These are phyloP conservation scores for Penstemon newberryi DNA, from an alignment of 257 asterid genomes.

Conservation along the genomic window DNA sequence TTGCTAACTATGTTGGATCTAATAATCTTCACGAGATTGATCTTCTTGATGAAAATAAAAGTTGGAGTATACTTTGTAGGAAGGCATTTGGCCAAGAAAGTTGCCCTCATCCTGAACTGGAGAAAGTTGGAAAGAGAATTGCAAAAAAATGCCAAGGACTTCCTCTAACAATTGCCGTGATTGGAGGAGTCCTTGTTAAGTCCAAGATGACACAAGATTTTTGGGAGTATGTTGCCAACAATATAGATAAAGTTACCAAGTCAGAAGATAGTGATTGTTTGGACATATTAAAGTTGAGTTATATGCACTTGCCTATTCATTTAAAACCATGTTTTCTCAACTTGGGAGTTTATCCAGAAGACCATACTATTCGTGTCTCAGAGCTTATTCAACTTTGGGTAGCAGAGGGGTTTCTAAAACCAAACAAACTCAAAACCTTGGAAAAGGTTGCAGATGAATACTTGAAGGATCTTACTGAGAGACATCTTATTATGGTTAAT, in stretches of 20 bases:
- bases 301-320: conserved; percentile 9
- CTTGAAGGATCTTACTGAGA: background rate
- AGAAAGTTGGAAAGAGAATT: background rate
- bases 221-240: conserved; percentile 1
- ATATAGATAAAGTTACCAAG: background rate
- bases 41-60: background rate
- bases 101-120: background rate
- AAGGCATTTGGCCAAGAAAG: conserved; percentile 13
- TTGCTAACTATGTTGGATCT: background rate
- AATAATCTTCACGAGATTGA: background rate
- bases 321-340: conserved; percentile 14
- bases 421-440: no score
- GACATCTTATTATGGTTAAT: background rate
- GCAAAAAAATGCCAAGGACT: conserved; percentile 10
- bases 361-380: background rate
- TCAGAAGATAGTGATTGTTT: no score
- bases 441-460: background rate
- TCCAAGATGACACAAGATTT: background rate
- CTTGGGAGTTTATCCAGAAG: background rate
- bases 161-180: background rate
- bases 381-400: conserved; percentile 1
- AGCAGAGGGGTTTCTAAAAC: conserved; percentile 7
- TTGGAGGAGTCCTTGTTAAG: background rate
- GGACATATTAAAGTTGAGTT: background rate
- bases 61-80: conserved; percentile 16